Conservation (phyloP, 2,329 filamentous ascomycete genomes). For the Fusarium palustre region DNA sequence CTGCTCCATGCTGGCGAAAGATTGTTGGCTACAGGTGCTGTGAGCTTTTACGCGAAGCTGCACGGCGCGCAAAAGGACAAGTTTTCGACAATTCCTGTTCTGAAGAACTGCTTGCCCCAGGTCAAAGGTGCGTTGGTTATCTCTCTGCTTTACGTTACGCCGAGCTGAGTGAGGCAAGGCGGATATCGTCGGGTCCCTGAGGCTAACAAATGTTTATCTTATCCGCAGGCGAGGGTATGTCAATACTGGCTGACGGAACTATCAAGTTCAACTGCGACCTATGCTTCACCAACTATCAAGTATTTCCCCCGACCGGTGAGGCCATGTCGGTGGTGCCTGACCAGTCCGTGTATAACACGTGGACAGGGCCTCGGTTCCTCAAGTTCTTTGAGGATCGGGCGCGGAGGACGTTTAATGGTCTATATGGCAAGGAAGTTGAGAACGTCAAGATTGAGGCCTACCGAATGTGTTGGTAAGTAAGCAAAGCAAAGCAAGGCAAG, state of each 20-base stretch:
- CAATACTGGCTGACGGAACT: constrained; percentile 59
- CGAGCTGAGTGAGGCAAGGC: constrained; percentile 2
- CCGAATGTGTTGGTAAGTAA: constrained; percentile 59
- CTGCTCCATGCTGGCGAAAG: constrained; percentile 65
- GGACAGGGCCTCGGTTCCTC: constrained; percentile 55
- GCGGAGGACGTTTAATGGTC: constrained; percentile 53
- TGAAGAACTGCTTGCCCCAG: constrained; percentile 58
- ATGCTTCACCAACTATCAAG: constrained; percentile 67
- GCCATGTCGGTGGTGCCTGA: constrained; percentile 64
- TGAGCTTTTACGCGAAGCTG: constrained; percentile 57
- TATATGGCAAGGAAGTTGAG: constrained; percentile 57
- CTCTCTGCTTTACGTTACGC: background rate
- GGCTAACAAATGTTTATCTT: constrained; percentile 7
- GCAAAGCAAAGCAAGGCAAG: constrained; percentile 8
- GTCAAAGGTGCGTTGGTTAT: constrained; percentile 55
- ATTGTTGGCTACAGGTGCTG: constrained; percentile 67
- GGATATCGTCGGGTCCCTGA: constrained; percentile 22
- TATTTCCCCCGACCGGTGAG: constrained; percentile 60
- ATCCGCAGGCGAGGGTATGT: constrained; percentile 57
- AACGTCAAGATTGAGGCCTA: constrained; percentile 56
- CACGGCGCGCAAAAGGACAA: constrained; percentile 59
- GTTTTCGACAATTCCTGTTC: constrained; percentile 64
- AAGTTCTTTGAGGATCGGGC: constrained; percentile 59
- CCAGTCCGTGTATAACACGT: constrained; percentile 56
- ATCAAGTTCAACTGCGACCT: constrained; percentile 72